Evolutionary conservation across 1,139 yeast species (phyloP).

Genomic region (Suhomyces ambrosiae): DNA sequence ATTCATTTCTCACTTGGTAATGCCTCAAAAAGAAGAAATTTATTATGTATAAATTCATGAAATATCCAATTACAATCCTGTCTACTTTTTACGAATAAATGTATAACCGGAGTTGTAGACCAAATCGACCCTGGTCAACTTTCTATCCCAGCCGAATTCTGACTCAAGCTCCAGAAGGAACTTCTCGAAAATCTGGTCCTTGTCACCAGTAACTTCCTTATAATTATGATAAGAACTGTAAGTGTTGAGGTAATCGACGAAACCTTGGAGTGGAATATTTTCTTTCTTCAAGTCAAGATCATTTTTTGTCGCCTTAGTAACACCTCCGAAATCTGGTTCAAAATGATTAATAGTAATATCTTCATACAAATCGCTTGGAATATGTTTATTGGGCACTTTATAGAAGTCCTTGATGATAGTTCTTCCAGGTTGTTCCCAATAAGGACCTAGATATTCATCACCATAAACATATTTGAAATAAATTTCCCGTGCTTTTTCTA

Average conservation of each 20-base stretch:
- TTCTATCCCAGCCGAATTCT: constrained; percentile 35
- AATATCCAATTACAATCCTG: not conserved
- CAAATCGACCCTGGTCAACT: constrained; percentile 33
- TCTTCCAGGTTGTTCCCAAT: constrained; percentile 52
- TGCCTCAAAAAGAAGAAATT: too few species aligned
- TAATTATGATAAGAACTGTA: constrained; percentile 43
- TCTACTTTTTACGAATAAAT: constrained; percentile 28
- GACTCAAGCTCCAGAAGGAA: constrained; percentile 29
- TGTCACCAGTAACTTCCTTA: constrained; percentile 31
- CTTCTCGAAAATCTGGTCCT: constrained; percentile 23
- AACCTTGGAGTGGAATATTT: constrained; percentile 26
- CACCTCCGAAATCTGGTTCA: constrained; percentile 22
- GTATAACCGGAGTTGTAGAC: constrained; percentile 48
- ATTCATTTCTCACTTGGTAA: too few species aligned
- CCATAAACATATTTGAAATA: constrained; percentile 40
- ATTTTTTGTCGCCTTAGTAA: constrained; percentile 17
- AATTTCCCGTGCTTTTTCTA: constrained; percentile 27
- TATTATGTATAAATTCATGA: not conserved
- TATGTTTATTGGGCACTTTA: constrained; percentile 31
- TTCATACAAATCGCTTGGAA: constrained; percentile 33
- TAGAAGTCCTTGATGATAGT: constrained; percentile 31
- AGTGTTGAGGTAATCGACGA: constrained; percentile 36
- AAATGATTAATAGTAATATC: constrained; percentile 32
- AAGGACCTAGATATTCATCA: constrained; percentile 40
- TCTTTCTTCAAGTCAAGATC: constrained; percentile 30